Base-by-base conservation (phyloP, 148 eudicot species). In the Fallopia convolvulus region DNA sequence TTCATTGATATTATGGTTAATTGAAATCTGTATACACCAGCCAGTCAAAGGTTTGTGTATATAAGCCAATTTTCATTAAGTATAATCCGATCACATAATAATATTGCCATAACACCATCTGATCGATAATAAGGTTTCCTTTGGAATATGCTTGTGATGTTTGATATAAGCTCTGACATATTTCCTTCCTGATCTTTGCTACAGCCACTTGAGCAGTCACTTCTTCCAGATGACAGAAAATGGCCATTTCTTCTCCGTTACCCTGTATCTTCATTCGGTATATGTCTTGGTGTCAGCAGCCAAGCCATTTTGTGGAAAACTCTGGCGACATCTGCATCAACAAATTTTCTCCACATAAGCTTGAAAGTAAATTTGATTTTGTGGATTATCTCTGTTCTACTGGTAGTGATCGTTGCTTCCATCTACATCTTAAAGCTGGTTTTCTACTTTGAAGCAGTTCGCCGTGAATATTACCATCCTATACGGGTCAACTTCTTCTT, bases 241-340 rank as follows among this genome's bases (percentile, higher is more conserved):
- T 94, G 98, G 98, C 98, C 98, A 1, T 94, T 94, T 81, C 91
- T 94, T 77, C 96, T 94, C 14, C 90, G 98, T 3, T 90, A 77
- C 75, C 89, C 95, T 0, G 80, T 94, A 66, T 81, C 90, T 41
- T 86, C 97, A 42, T 94, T 92, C 61, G 98, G 98, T 83, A 90
- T 92, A 56, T 90, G 97, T 79, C 93, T 94, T 9, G 98, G 98
- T 32, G 78, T 90, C n/a, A 88, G 96, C 81, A 92, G 98, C 83
- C 98, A 94, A 86, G 92, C 93, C 60, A 85, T 89, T 3, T 56
- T 94, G 86, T 94, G 98, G 98, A 94, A 94, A 72, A 83, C 81
- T 41, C 77, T 94, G 17, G 91, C 98, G 1, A 80, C 86, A 26
- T 80, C 93, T 20, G 77, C 82, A 8, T 90, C 96, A 3, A 94